These are phyloP conservation scores for Pseudotsuga menziesii DNA, from an alignment of 75 land plant species.

Conservation along the genomic window DNA sequence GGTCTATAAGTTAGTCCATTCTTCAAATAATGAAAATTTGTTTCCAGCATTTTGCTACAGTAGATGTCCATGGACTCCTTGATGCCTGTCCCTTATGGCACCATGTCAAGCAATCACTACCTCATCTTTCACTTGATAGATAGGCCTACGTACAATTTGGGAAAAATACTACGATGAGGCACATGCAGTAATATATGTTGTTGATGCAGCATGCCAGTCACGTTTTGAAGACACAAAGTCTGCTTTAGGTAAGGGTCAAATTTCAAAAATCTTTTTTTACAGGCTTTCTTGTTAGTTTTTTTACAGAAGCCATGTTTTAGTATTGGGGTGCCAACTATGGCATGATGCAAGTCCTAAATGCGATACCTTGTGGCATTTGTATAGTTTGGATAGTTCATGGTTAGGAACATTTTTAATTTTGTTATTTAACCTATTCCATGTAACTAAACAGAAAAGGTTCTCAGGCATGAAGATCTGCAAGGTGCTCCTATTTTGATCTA, in stretches of 20 bases:
- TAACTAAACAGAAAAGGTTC: slow-evolving; percentile 60
- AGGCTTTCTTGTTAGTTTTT: not conserved
- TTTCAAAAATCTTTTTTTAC: not conserved
- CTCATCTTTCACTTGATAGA: slow-evolving; percentile 31
- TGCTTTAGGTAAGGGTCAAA: slow-evolving; percentile 57
- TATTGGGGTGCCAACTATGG: not conserved
- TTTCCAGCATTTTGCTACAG: not conserved
- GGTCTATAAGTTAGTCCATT: not conserved
- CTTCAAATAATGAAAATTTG: not conserved
- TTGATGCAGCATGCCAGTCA: slow-evolving; percentile 82
- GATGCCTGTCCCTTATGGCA: not conserved
- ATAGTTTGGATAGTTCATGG: not conserved
- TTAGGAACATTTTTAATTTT: not conserved
- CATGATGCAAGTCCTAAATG: not conserved
- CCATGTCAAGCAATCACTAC: not conserved
- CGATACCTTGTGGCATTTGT: not conserved
- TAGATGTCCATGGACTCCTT: not conserved
- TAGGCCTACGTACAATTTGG: slow-evolving; percentile 94
- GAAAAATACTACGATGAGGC: slow-evolving; percentile 98
- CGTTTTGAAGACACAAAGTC: slow-evolving; percentile 93
- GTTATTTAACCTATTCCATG: slow-evolving; percentile 1
- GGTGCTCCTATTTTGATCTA: slow-evolving; percentile 84
- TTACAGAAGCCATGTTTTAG: not conserved
- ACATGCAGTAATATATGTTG: slow-evolving; percentile 90
- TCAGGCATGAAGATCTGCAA: slow-evolving; percentile 82